These are phyloP conservation scores for Colletotrichum kahawae DNA, from an alignment of 2,329 filamentous ascomycete genomes.

Conservation along the genomic window DNA sequence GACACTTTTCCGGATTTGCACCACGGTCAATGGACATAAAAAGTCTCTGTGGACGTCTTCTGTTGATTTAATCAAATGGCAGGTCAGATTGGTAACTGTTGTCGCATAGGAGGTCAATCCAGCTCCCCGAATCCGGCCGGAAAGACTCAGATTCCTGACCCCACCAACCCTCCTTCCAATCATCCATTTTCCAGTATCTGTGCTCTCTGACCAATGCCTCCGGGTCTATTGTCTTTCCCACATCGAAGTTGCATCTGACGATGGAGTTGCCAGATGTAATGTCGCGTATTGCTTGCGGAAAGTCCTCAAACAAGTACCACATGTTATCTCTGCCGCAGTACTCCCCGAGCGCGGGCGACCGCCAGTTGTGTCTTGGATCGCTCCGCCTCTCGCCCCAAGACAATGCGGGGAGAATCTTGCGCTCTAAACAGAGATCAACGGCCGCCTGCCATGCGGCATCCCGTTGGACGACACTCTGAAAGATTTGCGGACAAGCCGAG, in stretches of 20 bases:
- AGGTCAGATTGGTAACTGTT: background rate
- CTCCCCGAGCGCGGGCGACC: background rate
- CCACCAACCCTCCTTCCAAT: background rate
- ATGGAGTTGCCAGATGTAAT: background rate
- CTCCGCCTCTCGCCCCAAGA: background rate
- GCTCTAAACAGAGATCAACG: background rate
- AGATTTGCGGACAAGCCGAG: background rate
- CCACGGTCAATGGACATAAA: background rate
- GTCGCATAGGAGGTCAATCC: background rate
- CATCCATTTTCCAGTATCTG: background rate
- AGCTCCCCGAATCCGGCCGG: background rate
- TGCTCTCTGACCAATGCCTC: background rate
- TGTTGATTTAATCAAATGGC: rapidly evolving
- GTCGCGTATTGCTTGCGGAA: background rate
- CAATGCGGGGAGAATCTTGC: background rate
- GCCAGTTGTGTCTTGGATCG: background rate
- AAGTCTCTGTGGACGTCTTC: background rate
- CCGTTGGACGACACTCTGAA: background rate
- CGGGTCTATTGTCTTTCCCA: background rate
- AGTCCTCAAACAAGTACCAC: background rate
- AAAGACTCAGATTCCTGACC: background rate
- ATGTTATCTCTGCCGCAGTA: background rate
- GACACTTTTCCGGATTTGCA: background rate
- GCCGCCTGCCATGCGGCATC: background rate
- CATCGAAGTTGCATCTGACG: background rate